A percentile compares a stretch with the other conserved stretches of the same genome.
phyloP scores from a whole-genome alignment of 2,329 filamentous ascomycete species.

The Aspergillus sp. region DNA sequence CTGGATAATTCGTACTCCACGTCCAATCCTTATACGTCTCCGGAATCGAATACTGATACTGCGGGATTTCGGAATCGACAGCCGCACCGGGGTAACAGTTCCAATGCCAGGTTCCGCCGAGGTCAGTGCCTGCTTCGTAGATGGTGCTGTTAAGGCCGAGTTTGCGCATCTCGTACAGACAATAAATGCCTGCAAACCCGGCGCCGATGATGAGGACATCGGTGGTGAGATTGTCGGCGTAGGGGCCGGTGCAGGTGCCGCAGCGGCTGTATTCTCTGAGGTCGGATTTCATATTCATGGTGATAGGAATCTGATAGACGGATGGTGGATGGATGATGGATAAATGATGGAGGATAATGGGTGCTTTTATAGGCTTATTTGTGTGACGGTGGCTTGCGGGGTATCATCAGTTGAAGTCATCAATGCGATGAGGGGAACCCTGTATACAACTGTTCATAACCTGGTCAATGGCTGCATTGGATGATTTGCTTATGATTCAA shows the following conservation, averaged over 20 bases:
- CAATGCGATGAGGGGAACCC: no score
- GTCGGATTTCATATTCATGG: slow-evolving; percentile 9
- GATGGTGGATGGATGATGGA: no score
- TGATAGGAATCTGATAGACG: no score
- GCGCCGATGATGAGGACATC: slow-evolving; percentile 22
- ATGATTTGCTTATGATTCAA: no score
- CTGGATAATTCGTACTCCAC: slow-evolving; percentile 33
- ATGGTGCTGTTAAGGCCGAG: slow-evolving; percentile 46
- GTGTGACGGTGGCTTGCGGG: no score
- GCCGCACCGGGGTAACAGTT: slow-evolving; percentile 53
- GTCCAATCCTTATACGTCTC: slow-evolving; percentile 43
- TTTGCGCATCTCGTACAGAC: slow-evolving; percentile 50
- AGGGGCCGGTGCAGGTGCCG: slow-evolving; percentile 21
- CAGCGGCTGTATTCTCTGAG: slow-evolving; percentile 18
- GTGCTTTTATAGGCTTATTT: no score
- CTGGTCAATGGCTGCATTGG: no score
- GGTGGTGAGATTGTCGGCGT: slow-evolving; percentile 11
- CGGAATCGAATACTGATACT: slow-evolving; percentile 52
- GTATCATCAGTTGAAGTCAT: no score
- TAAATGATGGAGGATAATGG: no score
- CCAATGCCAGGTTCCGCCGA: slow-evolving; percentile 54
- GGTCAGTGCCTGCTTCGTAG: slow-evolving; percentile 49
- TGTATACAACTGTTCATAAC: no score
- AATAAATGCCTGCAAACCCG: slow-evolving; percentile 40
- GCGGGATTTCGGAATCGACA: slow-evolving; percentile 51